phyloP scores from a whole-genome alignment of 1,284 basidiomycete genomes.

The Tilletiopsis washingtonensis region DNA sequence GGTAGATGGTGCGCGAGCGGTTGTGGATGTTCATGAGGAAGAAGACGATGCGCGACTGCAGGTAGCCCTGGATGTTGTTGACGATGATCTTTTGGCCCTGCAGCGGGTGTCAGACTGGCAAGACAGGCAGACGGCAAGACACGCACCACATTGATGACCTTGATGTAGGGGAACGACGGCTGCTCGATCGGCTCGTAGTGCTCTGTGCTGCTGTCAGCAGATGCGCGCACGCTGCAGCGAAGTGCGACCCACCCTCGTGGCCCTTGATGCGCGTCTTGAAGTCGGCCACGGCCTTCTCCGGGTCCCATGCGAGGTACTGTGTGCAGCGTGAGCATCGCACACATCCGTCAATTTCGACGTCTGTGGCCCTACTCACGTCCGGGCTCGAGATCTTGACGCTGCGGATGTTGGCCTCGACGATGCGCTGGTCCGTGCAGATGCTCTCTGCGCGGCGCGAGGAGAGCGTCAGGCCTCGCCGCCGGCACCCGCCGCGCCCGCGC shows the following conservation, averaged over 20 bases:
- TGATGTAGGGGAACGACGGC: constrained; percentile 74
- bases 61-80: constrained; percentile 75
- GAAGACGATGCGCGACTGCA: constrained; percentile 83
- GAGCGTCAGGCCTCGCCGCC: neutral
- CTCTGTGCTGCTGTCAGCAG: constrained; percentile 30
- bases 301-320: constrained; percentile 85
- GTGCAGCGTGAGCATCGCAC: neutral
- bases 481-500: neutral
- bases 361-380: constrained; percentile 62
- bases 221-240: neutral
- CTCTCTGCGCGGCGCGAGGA: no score
- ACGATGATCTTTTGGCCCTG: constrained; percentile 49
- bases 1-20: constrained; percentile 63
- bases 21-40: constrained; percentile 99
- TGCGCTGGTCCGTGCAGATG: constrained; percentile 60
- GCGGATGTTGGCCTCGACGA: constrained; percentile 88
- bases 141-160: constrained; percentile 74
- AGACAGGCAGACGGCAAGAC: neutral
- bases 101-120: neutral
- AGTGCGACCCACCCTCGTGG: constrained; percentile 56
- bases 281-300: constrained; percentile 80
- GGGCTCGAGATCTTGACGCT: constrained; percentile 97
- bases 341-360: neutral
- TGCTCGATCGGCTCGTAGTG: constrained; percentile 77
- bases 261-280: constrained; percentile 82